These are phyloP conservation scores for Exobasidium cylindrosporum DNA, from an alignment of 1,284 basidiomycete genomes.

Conservation along the genomic window DNA sequence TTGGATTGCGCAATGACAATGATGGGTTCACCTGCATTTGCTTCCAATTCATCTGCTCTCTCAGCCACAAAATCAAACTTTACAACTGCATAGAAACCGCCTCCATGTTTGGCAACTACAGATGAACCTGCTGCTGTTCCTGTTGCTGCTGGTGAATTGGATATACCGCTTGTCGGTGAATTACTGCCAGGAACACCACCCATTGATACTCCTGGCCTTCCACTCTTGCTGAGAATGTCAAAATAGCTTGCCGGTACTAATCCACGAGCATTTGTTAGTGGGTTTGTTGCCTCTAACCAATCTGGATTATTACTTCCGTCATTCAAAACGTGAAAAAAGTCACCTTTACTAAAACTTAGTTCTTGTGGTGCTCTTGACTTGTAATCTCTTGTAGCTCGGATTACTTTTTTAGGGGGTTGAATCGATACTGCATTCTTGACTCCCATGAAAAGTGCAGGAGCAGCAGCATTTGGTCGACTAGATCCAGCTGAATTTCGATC, in stretches of 20 bases:
- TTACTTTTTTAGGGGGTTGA: constrained; percentile 86
- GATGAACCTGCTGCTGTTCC: constrained; percentile 15
- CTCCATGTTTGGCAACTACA: constrained; percentile 46
- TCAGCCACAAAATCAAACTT: constrained; percentile 94
- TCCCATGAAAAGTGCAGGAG: constrained; percentile 28
- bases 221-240: constrained; percentile 57
- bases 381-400: constrained; percentile 75
- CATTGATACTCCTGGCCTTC: constrained; percentile 21
- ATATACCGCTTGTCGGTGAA: neutral
- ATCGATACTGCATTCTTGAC: constrained; percentile 38
- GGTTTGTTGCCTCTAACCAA: constrained; percentile 63
- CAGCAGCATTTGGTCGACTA: constrained; percentile 17
- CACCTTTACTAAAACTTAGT: constrained; percentile 86
- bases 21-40: constrained; percentile 87
- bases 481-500: constrained; percentile 34
- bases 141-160: neutral
- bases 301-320: constrained; percentile 60
- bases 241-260: constrained; percentile 85
- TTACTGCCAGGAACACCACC: constrained; percentile 17
- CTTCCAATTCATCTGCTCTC: constrained; percentile 90
- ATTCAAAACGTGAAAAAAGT: constrained; percentile 92
- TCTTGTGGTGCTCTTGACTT: constrained; percentile 75
- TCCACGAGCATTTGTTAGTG: constrained; percentile 83
- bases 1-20: constrained; percentile 60
- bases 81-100: constrained; percentile 75